A percentile compares a stretch with the other conserved stretches of the same genome.
phyloP scores from a whole-genome alignment of 1,139 yeast genomes.

The Meyerozyma elateridarum region DNA sequence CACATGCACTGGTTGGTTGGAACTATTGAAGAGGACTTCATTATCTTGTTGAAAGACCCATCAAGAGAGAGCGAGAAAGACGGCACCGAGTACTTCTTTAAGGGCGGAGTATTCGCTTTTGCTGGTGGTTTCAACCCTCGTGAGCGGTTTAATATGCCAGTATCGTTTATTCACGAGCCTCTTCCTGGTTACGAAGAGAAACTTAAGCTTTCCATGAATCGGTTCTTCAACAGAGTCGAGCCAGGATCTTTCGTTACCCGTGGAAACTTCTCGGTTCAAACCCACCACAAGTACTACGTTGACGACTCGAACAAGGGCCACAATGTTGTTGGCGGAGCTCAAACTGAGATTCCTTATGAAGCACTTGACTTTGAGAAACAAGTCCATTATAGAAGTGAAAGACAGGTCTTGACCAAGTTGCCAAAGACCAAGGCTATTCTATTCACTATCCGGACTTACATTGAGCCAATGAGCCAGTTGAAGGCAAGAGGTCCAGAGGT shows the following conservation, averaged over 20 bases:
- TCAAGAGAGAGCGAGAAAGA: slow-evolving; percentile 31
- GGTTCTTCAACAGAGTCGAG: slow-evolving; percentile 46
- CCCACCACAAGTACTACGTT: slow-evolving; percentile 47
- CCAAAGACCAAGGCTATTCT: slow-evolving; percentile 51
- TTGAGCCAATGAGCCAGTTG: slow-evolving; percentile 54
- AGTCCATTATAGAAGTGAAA: slow-evolving; percentile 56
- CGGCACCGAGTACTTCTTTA: slow-evolving; percentile 54
- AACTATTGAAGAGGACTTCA: slow-evolving; percentile 65
- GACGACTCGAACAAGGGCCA: slow-evolving; percentile 50
- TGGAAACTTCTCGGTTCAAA: slow-evolving; percentile 59
- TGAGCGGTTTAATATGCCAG: slow-evolving; percentile 48
- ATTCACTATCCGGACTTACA: slow-evolving; percentile 62
- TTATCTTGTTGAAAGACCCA: slow-evolving; percentile 52
- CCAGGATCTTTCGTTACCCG: slow-evolving; percentile 55
- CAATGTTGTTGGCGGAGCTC: slow-evolving; percentile 26
- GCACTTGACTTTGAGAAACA: slow-evolving; percentile 49
- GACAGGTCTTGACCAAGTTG: slow-evolving; percentile 56
- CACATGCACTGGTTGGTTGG: slow-evolving; percentile 40
- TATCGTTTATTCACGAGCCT: slow-evolving; percentile 55
- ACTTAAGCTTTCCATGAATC: slow-evolving; percentile 57
- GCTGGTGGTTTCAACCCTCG: slow-evolving; percentile 74
- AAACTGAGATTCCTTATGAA: slow-evolving; percentile 33
- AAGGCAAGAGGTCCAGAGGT: slow-evolving; percentile 49
- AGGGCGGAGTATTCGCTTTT: slow-evolving; percentile 63
- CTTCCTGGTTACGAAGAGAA: slow-evolving; percentile 57